These are phyloP conservation scores for Saccharomycopsis sp. DNA, from an alignment of 805 yeast species.

Conservation along the genomic window DNA sequence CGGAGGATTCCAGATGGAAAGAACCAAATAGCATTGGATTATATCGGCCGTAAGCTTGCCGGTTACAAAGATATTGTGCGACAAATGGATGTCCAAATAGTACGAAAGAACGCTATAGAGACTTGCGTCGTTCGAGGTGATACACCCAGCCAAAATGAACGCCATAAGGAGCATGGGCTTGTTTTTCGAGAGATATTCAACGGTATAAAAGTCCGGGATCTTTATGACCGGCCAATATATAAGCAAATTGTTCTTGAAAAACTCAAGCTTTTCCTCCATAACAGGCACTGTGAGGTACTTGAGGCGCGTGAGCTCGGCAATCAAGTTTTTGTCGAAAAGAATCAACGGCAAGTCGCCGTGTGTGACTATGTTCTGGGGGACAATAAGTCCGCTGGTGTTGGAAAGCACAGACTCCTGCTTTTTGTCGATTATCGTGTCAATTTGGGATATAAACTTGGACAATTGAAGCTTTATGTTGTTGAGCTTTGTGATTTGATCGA, in stretches of 20 bases:
- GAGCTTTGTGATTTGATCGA: conserved; percentile 10
- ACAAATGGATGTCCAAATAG: conserved; percentile 39
- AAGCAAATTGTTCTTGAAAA: conserved; percentile 34
- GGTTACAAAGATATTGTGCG: conserved; percentile 38
- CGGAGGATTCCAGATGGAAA: conserved; percentile 49
- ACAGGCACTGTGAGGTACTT: conserved; percentile 32
- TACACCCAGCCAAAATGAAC: conserved; percentile 40
- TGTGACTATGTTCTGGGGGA: conserved; percentile 15
- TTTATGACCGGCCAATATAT: conserved; percentile 45
- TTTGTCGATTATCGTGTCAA: conserved; percentile 17
- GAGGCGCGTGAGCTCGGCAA: conserved; percentile 34
- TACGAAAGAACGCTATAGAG: conserved; percentile 37
- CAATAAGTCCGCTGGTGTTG: conserved; percentile 10
- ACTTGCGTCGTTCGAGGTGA: conserved; percentile 34
- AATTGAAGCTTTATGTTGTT: conserved; percentile 17
- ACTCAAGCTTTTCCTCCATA: conserved; percentile 30
- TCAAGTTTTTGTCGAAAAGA: conserved; percentile 31
- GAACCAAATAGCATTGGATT: conserved; percentile 37
- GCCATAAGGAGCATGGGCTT: conserved; percentile 39
- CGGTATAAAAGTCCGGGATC: conserved; percentile 33
- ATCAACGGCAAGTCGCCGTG: conserved; percentile 30
- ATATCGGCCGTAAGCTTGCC: conserved; percentile 37
- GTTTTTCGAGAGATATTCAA: conserved; percentile 34
- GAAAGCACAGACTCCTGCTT: conserved; percentile 19
- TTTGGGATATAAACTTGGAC: conserved; percentile 16